Evolutionary conservation across 495 filamentous ascomycete species (phyloP).

Genomic region (Podospora bellae-mahoneyi): DNA sequence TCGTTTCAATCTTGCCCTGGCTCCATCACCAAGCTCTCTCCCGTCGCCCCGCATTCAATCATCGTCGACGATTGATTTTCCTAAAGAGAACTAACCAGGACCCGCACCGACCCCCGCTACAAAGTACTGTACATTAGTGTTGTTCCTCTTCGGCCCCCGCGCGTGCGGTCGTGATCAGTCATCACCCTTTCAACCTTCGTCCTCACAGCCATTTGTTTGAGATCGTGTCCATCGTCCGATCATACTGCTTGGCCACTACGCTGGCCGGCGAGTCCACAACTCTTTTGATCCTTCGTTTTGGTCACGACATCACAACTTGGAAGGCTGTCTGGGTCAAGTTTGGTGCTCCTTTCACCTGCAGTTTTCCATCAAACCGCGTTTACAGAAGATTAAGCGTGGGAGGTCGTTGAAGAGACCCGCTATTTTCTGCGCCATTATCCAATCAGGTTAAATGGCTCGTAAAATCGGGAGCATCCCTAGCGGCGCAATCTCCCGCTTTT

Average conservation of each 20-base stretch:
- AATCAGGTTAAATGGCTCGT: slow-evolving; percentile 5
- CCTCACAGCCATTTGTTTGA: background rate
- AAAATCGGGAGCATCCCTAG: slow-evolving; percentile 6
- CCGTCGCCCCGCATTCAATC: background rate
- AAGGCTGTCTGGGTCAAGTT: too few relatives aligned
- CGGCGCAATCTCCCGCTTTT: slow-evolving; percentile 9
- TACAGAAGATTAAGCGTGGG: background rate
- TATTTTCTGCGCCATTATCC: background rate
- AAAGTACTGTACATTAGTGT: background rate
- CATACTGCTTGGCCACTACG: background rate
- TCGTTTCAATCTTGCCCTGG: background rate
- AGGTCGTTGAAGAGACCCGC: background rate
- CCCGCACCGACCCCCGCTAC: background rate
- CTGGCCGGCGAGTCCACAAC: background rate
- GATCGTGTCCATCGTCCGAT: background rate
- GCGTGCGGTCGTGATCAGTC: background rate
- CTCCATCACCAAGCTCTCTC: background rate
- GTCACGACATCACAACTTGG: too few relatives aligned
- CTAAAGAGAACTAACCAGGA: background rate
- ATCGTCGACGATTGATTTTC: background rate
- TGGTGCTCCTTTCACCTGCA: too few relatives aligned
- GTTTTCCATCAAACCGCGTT: background rate
- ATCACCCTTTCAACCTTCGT: background rate
- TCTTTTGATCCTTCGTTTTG: background rate
- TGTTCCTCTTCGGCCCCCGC: background rate